Base-by-base conservation (phyloP, 352 stramenopile species). In the Albugo candida region DNA sequence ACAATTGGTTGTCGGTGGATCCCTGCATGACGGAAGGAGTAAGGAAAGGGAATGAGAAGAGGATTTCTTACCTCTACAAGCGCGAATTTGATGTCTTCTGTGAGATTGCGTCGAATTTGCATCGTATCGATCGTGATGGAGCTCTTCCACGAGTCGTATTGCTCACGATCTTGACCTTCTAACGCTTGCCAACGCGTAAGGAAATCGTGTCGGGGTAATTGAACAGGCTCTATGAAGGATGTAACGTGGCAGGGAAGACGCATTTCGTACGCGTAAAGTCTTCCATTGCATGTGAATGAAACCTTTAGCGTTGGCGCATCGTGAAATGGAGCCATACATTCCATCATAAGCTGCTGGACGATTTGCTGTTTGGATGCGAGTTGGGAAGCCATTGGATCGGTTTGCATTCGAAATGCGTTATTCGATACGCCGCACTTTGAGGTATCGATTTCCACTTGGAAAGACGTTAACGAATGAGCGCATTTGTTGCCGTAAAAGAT, bases 401-500 rank as follows among this genome's bases (percentile, higher is more conserved):
- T 47, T 52, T 89, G 70, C 47, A 79, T 56, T 39, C 71, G 69
- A 51, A 91, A 74, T 14, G 51, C 56, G 1, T 55, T 50, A 11
- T 60, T 48, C 2, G 65, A 50, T 31, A 31, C 24, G 24, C 24
- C 24, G 24, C 24, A 31, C 8, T 24, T 24, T 19, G 38, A 19
- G 3, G 38, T 19, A 11, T 69, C 64, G 2, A 97, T 56, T 52
- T 71, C 64, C 10, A 87, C 66, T 11, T 73, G 75, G 60, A 97
- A 95, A 41, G 91, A 63, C 14, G 59, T 64, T 39, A 97, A 58
- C 11, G 68, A 62, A 24, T 79, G 69, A 34, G 59, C 66, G 47
- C 70, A 71, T 53, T 97, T 92, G 68, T 97, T 97, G 52, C 84
- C 87, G 56, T 95, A 96, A 61, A 97, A 97, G 16, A 98, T 62